phyloP scores from a whole-genome alignment of 345 rosid genomes.

The Corchorus capsularis region DNA sequence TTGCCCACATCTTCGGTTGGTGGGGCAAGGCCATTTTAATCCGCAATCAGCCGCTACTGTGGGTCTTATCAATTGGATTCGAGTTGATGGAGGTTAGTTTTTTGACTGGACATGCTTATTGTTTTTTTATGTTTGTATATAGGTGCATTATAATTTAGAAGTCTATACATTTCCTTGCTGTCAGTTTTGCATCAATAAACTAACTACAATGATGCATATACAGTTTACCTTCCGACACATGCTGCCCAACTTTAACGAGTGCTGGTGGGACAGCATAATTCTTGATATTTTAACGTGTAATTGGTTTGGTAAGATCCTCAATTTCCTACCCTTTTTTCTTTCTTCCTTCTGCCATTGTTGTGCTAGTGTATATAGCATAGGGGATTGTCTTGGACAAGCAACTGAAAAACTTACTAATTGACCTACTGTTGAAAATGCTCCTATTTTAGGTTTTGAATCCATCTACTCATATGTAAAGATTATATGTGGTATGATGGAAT shows the following conservation, averaged over 20 bases:
- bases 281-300: conserved; percentile 96
- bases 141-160: neutral
- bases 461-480: neutral
- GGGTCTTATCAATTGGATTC: conserved; percentile 97
- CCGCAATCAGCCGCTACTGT: conserved; percentile 93
- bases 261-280: conserved; percentile 99
- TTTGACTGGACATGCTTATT: conserved; percentile 16
- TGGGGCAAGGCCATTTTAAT: conserved; percentile 99
- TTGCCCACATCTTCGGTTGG: conserved; percentile 99
- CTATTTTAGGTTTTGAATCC: neutral
- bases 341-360: neutral
- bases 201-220: conserved; percentile 26
- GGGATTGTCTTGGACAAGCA: neutral
- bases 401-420: neutral
- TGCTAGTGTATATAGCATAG: neutral
- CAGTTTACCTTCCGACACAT: conserved; percentile 97
- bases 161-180: neutral
- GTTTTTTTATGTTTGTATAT: neutral
- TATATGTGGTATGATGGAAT: neutral
- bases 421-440: neutral
- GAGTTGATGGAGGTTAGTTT: conserved; percentile 93
- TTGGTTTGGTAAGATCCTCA: conserved; percentile 87
- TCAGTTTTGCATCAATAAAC: conserved; percentile 6
- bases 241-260: conserved; percentile 98
- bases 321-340: conserved; percentile 6